These are phyloP conservation scores for Ananas comosus DNA, from an alignment of 176 grass and related monocot species.

Conservation along the genomic window DNA sequence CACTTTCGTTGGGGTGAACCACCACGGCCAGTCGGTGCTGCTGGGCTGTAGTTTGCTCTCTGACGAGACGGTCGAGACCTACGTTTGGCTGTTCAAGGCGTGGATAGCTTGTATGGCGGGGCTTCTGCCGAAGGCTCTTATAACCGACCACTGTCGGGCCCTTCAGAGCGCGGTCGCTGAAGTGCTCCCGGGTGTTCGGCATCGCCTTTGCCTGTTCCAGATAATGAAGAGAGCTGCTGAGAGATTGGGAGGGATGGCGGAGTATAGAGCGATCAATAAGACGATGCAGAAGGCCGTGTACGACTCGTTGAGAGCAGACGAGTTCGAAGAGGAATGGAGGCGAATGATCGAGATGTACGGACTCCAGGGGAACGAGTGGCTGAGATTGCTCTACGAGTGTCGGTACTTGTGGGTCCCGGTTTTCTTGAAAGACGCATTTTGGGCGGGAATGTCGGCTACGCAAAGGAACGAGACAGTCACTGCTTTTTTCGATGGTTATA, in stretches of 20 bases:
- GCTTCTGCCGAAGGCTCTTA: slow-evolving; percentile 66
- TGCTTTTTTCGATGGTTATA: slow-evolving; percentile 89
- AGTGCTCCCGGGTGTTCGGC: slow-evolving; percentile 66
- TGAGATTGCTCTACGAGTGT: slow-evolving; percentile 78
- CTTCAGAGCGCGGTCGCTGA: slow-evolving; percentile 69
- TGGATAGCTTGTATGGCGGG: slow-evolving; percentile 96
- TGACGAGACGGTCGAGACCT: slow-evolving; percentile 78
- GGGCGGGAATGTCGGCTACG: slow-evolving; percentile 90
- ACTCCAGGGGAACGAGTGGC: slow-evolving; percentile 74
- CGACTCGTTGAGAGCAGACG: slow-evolving; percentile 64
- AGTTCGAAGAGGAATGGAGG: slow-evolving; percentile 88
- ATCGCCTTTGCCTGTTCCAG: slow-evolving; percentile 78
- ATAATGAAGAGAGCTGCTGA: slow-evolving; percentile 78
- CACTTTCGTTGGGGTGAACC: slow-evolving; percentile 75
- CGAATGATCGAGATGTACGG: slow-evolving; percentile 50
- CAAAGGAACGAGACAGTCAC: slow-evolving; percentile 53
- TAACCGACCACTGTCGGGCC: slow-evolving; percentile 69
- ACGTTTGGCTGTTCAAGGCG: slow-evolving; percentile 78
- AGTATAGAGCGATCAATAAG: slow-evolving; percentile 76
- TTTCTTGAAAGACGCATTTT: slow-evolving; percentile 82
- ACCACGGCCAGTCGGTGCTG: slow-evolving; percentile 81
- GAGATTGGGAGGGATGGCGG: slow-evolving; percentile 56
- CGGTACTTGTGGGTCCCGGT: slow-evolving; percentile 73
- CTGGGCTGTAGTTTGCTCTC: slow-evolving; percentile 71
- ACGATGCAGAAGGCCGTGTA: slow-evolving; percentile 78